Percentiles rank a stretch among this genome's conserved stretches.
phyloP scores from a whole-genome alignment of 805 yeast genomes.

The Myxozyma neotropica region DNA sequence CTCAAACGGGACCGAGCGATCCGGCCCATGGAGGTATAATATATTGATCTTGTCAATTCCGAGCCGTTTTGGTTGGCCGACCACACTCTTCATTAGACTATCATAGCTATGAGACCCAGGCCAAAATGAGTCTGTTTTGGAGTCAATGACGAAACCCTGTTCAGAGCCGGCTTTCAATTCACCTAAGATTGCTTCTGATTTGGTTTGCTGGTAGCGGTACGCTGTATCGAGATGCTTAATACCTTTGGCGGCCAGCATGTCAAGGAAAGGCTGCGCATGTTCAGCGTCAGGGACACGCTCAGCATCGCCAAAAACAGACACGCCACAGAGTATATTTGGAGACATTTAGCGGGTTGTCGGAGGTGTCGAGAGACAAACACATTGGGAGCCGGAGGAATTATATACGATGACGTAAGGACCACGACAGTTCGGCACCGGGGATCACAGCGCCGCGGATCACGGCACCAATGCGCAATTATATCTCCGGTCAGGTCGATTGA shows the following conservation, averaged over 20 bases:
- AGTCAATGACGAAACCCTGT: slow-evolving; percentile 5
- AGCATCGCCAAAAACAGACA: background rate
- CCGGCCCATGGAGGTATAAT: slow-evolving; percentile 33
- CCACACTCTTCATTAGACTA: background rate
- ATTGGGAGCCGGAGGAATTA: too few relatives aligned
- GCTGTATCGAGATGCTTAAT: slow-evolving; percentile 9
- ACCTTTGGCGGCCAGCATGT: slow-evolving; percentile 1
- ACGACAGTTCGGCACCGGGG: too few relatives aligned
- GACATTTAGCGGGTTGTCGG: slow-evolving; percentile 2
- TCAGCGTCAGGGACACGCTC: slow-evolving; percentile 1
- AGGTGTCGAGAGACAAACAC: too few relatives aligned
- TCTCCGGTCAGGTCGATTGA: too few relatives aligned
- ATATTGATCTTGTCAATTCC: slow-evolving; percentile 5
- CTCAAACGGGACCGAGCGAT: slow-evolving; percentile 35
- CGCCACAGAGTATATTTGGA: background rate
- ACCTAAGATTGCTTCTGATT: slow-evolving; percentile 4
- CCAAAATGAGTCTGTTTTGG: background rate
- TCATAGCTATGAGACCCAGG: slow-evolving; percentile 1
- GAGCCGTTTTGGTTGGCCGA: background rate
- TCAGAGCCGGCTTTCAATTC: slow-evolving; percentile 9
- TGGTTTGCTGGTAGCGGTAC: background rate
- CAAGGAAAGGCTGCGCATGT: slow-evolving; percentile 6
- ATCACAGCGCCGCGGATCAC: too few relatives aligned
- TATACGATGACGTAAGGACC: too few relatives aligned
- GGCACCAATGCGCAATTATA: too few relatives aligned